Conservation (phyloP, 2,329 filamentous ascomycete species). For the Xylaria sp. region DNA sequence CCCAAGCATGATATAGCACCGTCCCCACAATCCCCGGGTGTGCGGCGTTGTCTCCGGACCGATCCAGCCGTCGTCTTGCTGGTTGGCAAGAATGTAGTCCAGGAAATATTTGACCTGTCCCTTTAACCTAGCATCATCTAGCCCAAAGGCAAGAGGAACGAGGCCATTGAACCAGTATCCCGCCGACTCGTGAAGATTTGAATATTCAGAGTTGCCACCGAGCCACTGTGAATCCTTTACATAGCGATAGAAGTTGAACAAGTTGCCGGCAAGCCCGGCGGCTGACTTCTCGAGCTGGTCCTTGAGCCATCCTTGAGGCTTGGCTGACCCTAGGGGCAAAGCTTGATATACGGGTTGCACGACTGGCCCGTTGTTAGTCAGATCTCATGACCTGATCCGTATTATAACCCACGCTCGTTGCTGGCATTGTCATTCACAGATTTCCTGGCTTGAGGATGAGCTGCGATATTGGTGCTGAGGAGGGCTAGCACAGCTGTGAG, state of each 20-base stretch:
- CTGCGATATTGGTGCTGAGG: conserved; percentile 14
- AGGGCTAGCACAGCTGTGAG: conserved; percentile 16
- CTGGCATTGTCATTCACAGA: not conserved
- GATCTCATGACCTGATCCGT: not conserved
- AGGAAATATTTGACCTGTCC: conserved; percentile 52
- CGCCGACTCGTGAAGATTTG: conserved; percentile 57
- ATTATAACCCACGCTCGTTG: conserved; percentile 20
- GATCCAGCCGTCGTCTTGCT: conserved; percentile 62
- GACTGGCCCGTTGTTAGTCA: conserved; percentile 31
- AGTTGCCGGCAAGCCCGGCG: conserved; percentile 38
- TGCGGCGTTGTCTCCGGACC: conserved; percentile 54
- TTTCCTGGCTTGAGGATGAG: conserved; percentile 13
- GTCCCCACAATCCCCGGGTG: conserved; percentile 58
- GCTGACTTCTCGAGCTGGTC: conserved; percentile 37
- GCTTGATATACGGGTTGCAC: conserved; percentile 38
- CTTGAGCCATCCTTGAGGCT: conserved; percentile 40
- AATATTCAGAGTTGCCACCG: conserved; percentile 58
- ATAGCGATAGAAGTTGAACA: conserved; percentile 61
- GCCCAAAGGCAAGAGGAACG: conserved; percentile 59
- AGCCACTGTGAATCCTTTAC: conserved; percentile 58
- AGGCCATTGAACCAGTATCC: conserved; percentile 66
- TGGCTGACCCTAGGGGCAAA: conserved; percentile 38
- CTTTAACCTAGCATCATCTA: conserved; percentile 56
- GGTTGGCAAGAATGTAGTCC: conserved; percentile 54
- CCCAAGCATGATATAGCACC: conserved; percentile 57